Evolutionary conservation across 208 protist genomes (phyloP).

Genomic region (Herpetomonas muscarum): DNA sequence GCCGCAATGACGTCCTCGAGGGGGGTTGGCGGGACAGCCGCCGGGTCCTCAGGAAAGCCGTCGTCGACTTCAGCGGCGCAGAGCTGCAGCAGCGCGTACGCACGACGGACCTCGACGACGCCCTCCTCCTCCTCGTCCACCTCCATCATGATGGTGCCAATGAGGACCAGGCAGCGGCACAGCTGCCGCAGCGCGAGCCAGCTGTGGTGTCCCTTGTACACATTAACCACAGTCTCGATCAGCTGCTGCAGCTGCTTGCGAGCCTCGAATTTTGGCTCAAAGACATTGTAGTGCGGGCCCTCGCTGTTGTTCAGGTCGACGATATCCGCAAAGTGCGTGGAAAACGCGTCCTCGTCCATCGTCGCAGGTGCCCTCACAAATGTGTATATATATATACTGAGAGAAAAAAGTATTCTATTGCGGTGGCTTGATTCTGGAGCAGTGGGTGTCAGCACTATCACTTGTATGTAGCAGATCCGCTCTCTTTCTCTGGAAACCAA

Average conservation of each 20-base stretch:
- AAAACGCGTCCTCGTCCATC: constrained; percentile 57
- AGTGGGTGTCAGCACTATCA: no score
- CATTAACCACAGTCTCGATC: constrained; percentile 50
- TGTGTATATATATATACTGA: constrained; percentile 10
- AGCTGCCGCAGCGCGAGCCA: constrained; percentile 48
- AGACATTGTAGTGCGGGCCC: constrained; percentile 66
- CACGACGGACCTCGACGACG: constrained; percentile 38
- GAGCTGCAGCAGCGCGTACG: constrained; percentile 35
- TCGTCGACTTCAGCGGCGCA: constrained; percentile 20
- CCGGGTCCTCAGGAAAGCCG: constrained; percentile 19
- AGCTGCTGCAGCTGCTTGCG: constrained; percentile 56
- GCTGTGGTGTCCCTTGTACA: constrained; percentile 31
- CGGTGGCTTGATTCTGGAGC: no score
- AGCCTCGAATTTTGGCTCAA: constrained; percentile 71
- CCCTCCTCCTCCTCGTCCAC: constrained; percentile 72
- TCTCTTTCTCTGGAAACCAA: no score
- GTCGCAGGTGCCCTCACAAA: background rate
- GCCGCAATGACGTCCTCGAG: constrained; percentile 39
- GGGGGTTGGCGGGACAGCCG: constrained; percentile 15
- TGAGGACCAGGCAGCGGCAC: constrained; percentile 63
- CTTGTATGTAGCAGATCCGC: no score
- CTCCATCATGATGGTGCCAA: constrained; percentile 70
- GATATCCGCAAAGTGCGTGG: constrained; percentile 45
- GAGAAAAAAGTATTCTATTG: constrained; percentile 9
- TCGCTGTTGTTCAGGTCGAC: constrained; percentile 48